Evolutionary conservation across 495 filamentous ascomycete genomes (phyloP).

Genomic region (Parmelia sp.): DNA sequence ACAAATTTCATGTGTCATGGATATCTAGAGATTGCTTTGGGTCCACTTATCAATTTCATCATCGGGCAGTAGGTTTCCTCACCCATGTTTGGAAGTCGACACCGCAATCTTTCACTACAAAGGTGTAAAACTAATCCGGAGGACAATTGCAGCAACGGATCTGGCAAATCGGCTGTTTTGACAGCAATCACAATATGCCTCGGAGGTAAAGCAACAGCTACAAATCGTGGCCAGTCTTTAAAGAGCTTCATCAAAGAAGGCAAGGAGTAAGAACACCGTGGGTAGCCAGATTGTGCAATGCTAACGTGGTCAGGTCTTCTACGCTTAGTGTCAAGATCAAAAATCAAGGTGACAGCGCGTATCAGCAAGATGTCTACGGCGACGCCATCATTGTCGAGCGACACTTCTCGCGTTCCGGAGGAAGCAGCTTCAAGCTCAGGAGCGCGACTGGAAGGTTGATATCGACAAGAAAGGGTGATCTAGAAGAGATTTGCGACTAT

Average conservation of each 20-base stretch:
- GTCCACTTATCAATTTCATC: constrained; percentile 94
- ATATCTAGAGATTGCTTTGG: constrained; percentile 70
- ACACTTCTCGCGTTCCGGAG: constrained; percentile 70
- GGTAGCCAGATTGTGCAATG: constrained; percentile 29
- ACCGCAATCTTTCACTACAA: not conserved
- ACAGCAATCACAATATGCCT: constrained; percentile 91
- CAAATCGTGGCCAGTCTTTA: constrained; percentile 88
- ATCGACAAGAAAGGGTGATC: constrained; percentile 75
- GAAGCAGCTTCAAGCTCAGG: constrained; percentile 83
- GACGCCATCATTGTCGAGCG: constrained; percentile 85
- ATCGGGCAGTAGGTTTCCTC: constrained; percentile 56
- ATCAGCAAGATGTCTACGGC: constrained; percentile 75
- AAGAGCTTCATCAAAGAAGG: constrained; percentile 93
- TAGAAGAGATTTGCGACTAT: constrained; percentile 91
- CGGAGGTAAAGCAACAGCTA: constrained; percentile 87
- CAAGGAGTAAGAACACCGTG: constrained; percentile 46
- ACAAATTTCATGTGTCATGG: constrained; percentile 94
- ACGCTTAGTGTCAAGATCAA: constrained; percentile 76
- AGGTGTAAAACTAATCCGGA: not conserved
- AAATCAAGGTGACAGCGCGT: constrained; percentile 78
- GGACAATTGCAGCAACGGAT: constrained; percentile 57
- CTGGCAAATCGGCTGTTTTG: constrained; percentile 97
- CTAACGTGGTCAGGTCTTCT: constrained; percentile 19
- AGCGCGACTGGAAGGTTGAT: constrained; percentile 60
- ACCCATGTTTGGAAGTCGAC: not conserved